Evolutionary conservation across 1,284 basidiomycete species (phyloP), one percentile per base, ranked within the genome.

Genomic region (Puccinia triticina): DNA sequence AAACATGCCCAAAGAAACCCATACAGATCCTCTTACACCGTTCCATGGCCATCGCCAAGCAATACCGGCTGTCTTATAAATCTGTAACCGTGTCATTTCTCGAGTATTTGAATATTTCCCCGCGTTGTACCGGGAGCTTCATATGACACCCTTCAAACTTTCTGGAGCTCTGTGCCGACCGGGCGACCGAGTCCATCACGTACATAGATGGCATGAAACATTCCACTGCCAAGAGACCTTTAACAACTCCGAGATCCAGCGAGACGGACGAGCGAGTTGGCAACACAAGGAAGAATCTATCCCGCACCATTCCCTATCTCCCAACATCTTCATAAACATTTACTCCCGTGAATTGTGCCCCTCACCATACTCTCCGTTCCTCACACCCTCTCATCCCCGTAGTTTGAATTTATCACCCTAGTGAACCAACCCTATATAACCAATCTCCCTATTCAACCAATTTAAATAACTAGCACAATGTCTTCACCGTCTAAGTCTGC

Each of bases 41-140:
- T 69, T 69, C 43, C 37, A 67, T 69, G 43, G 26, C 43, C 66
- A 69, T 69, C 66, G 66, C 66, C 66, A 69, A 69, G 66, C 40
- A 46, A 69, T 26, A 12, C 29, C 0, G 29, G 66, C 66, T 40
- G n/a, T 23, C 66, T 48, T 69, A 69, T 69, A 18, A 69, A 69
- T 23, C 40, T 69, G 40, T 29, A 69, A 69, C 66, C 66, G 66
- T 46, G 66, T 69, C n/a, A 12, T 69, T n/a, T 29, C 21, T n/a
- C 29, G 16, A 34, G 59, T 61, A 61, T 61, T 18, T 34, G 26
- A 8, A 69, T 69, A 29, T 69, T 10, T 69, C 43, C 66, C 66
- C 66, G 66, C 66, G 66, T 48, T 69, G 43, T 69, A 48, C n/a
- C 66, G 66, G 43, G 37, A 48, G 40, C n/a, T 10, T 46, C 48